Percentiles rank a stretch among this genome's conserved stretches.
phyloP scores from a whole-genome alignment of 306 rosid species.

The Amphicarpaea edgeworthii region DNA sequence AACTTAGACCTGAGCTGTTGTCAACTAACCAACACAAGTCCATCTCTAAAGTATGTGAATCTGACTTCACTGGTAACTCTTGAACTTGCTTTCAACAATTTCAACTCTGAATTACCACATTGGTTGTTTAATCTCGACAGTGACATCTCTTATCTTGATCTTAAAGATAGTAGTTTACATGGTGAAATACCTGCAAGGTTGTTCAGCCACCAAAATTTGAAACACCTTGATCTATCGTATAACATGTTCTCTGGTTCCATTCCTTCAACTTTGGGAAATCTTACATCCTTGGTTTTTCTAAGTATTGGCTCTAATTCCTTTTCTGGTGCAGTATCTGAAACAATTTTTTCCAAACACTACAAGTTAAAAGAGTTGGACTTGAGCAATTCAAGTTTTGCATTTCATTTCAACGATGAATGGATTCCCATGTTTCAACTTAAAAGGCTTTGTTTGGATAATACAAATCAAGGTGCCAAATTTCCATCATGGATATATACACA shows the following conservation, averaged over 20 bases:
- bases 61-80: slow-evolving; percentile 14
- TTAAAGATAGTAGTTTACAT: fast-evolving
- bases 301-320: background rate
- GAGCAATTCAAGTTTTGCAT: background rate
- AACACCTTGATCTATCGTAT: background rate
- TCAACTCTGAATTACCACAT: background rate
- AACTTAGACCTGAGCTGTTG: too few species aligned
- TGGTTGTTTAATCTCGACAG: slow-evolving; percentile 30
- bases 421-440: slow-evolving; percentile 21
- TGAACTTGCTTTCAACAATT: background rate
- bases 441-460: background rate
- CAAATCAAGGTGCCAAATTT: slow-evolving; percentile 25
- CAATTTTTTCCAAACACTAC: background rate
- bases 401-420: slow-evolving; percentile 11
- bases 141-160: background rate
- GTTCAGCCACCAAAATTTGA: background rate
- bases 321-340: background rate
- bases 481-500: slow-evolving; percentile 29
- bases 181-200: slow-evolving; percentile 10
- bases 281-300: background rate
- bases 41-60: background rate
- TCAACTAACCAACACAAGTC: background rate
- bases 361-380: background rate
- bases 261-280: slow-evolving; percentile 22
- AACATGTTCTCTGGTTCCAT: slow-evolving; percentile 4